Percentiles rank a stretch among this genome's conserved stretches.
Evolutionary conservation across 805 yeast genomes (phyloP).

Genomic region (Yamadazyma takamatsuzukensis): DNA sequence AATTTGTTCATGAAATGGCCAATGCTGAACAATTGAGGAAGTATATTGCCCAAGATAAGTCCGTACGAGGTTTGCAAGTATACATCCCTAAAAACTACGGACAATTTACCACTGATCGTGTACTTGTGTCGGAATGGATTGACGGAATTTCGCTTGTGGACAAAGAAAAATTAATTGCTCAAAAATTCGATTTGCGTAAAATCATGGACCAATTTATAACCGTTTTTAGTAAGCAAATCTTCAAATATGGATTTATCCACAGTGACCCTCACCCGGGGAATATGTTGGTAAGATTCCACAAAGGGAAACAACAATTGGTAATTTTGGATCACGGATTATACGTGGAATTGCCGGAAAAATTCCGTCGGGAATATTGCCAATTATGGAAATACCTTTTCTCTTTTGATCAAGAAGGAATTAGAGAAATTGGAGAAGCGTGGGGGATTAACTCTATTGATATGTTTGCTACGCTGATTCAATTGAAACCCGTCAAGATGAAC

Average conservation of each 20-base stretch:
- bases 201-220: slow-evolving; percentile 51
- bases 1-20: slow-evolving; percentile 52
- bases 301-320: slow-evolving; percentile 53
- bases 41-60: slow-evolving; percentile 40
- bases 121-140: slow-evolving; percentile 71
- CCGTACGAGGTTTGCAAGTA: slow-evolving; percentile 34
- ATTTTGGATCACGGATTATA: slow-evolving; percentile 75
- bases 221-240: slow-evolving; percentile 56
- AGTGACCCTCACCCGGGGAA: slow-evolving; percentile 85
- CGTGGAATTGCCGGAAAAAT: slow-evolving; percentile 46
- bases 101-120: slow-evolving; percentile 44
- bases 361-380: slow-evolving; percentile 53
- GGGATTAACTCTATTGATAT: slow-evolving; percentile 66
- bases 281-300: slow-evolving; percentile 47
- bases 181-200: slow-evolving; percentile 33
- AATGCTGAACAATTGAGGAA: slow-evolving; percentile 45
- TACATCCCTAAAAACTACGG: slow-evolving; percentile 55
- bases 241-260: slow-evolving; percentile 65
- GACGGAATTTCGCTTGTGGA: slow-evolving; percentile 62
- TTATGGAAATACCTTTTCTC: slow-evolving; percentile 64
- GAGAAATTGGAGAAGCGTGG: slow-evolving; percentile 53
- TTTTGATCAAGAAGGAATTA: slow-evolving; percentile 46
- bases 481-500: slow-evolving; percentile 40
- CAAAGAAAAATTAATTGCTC: slow-evolving; percentile 36
- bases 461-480: slow-evolving; percentile 53